These are phyloP conservation scores for Austropuccinia psidii DNA, from an alignment of 1,284 basidiomycete species.

Conservation along the genomic window DNA sequence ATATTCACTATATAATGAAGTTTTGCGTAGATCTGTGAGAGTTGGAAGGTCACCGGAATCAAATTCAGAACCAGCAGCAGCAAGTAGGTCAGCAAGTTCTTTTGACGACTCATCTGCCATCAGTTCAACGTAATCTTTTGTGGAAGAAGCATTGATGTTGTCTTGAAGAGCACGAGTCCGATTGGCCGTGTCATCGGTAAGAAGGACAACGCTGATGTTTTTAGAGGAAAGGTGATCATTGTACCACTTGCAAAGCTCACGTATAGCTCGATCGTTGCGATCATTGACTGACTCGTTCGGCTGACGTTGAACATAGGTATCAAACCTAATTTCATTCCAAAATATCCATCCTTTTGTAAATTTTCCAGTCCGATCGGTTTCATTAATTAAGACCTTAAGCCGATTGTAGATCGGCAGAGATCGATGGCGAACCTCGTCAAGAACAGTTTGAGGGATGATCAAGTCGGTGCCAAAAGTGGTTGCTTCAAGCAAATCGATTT, in stretches of 20 bases:
- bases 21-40: slow-evolving; percentile 3
- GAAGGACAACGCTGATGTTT: slow-evolving; percentile 59
- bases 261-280: slow-evolving; percentile 82
- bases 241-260: slow-evolving; percentile 78
- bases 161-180: slow-evolving; percentile 64
- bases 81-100: slow-evolving; percentile 69
- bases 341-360: slow-evolving; percentile 39
- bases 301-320: slow-evolving; percentile 66
- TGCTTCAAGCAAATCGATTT: slow-evolving; percentile 89
- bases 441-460: slow-evolving; percentile 85
- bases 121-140: slow-evolving; percentile 70
- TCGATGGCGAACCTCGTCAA: slow-evolving; percentile 91
- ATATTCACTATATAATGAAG: slow-evolving; percentile 57
- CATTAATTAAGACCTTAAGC: slow-evolving; percentile 67
- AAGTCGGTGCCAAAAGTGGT: slow-evolving; percentile 55
- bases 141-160: slow-evolving; percentile 59
- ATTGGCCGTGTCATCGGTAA: slow-evolving; percentile 86
- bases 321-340: slow-evolving; percentile 51
- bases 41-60: slow-evolving; percentile 44
- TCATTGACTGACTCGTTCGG: slow-evolving; percentile 78
- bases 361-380: slow-evolving; percentile 61
- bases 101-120: slow-evolving; percentile 55
- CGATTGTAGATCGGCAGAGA: slow-evolving; percentile 89
- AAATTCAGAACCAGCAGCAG: slow-evolving; percentile 54
- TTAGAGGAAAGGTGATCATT: slow-evolving; percentile 56